Percentiles rank a stretch among this genome's conserved stretches.
phyloP scores from a whole-genome alignment of 2,329 filamentous ascomycete species.

The Trichoderma polysporum region DNA sequence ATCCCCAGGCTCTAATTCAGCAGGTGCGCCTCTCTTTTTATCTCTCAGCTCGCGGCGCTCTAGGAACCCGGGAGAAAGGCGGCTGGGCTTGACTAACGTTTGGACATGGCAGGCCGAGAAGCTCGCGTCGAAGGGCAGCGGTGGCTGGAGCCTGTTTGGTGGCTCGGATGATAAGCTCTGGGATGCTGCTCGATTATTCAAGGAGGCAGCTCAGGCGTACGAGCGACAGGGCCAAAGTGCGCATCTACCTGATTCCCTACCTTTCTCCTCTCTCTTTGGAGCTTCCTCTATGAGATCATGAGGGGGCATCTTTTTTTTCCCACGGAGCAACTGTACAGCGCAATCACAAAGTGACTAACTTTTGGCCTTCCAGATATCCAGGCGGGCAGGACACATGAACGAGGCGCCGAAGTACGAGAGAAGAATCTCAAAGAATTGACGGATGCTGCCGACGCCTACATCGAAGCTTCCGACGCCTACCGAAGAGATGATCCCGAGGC shows the following conservation, averaged over 20 bases:
- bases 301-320: background rate
- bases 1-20: constrained; percentile 74
- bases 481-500: constrained; percentile 80
- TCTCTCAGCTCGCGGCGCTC: constrained; percentile 23
- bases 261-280: background rate
- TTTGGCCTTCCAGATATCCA: constrained; percentile 62
- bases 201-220: constrained; percentile 88
- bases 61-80: background rate
- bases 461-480: constrained; percentile 95
- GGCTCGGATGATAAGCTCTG: constrained; percentile 86
- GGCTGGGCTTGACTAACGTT: background rate
- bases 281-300: background rate
- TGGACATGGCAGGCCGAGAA: constrained; percentile 72
- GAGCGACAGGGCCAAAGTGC: constrained; percentile 81
- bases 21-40: constrained; percentile 53
- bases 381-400: constrained; percentile 83
- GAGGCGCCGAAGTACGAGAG: constrained; percentile 77
- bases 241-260: constrained; percentile 26
- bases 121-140: constrained; percentile 67
- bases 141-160: constrained; percentile 88
- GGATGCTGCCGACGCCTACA: constrained; percentile 83
- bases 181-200: constrained; percentile 82
- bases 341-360: background rate
- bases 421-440: constrained; percentile 85
- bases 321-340: background rate